Evolutionary conservation across 495 filamentous ascomycete species (phyloP), one percentile per base, ranked within the genome.

Genomic region (Stereocaulon alpinum): DNA sequence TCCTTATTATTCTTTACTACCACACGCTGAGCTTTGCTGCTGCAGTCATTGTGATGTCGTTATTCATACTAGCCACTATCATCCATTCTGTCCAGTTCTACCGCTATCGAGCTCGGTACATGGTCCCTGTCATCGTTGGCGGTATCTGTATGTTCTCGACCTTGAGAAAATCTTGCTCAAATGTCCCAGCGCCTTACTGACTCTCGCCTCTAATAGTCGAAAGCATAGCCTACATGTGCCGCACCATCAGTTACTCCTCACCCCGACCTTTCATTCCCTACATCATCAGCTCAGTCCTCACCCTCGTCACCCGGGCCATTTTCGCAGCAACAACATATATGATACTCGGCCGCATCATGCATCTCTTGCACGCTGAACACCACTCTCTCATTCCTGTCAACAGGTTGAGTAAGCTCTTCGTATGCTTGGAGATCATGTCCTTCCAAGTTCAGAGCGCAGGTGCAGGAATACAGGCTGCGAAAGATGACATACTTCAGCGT

Each of bases 41-140:
- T 1, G 80, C 75, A 12, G 53, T 73, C 7, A 63, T 80, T 22
- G 80, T 77, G 55, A 61, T 74, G 10, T 60, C 69, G 6, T 63
- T 82, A 11, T 88, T 87, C 63, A 64, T 66, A 29, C 45, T 77
- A 37, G 66, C 74, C 1, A 67, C 78, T 5, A 22, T 72, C 11
- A 60, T 67, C 3, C 84, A 87, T 60, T 27, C 67, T 27, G 73
- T 70, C 48, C 76, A 81, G 54, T 59, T 85, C 10, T 48, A 72
- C 40, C 70, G 66, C 22, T 72, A 68, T 22, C 70, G 72, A 60
- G 77, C 75, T 11, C 86, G 79, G 79, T 86, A 81, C 67, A 81
- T 87, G 50, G 75, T 78, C 12, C 76, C 84, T 0, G 77, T 86
- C 27, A 30, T 82, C 15, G 67, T 85, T 41, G 83, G 82, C 10